Conservation (phyloP, 257 asterid genomes). For the Lithospermum erythrorhizon region DNA sequence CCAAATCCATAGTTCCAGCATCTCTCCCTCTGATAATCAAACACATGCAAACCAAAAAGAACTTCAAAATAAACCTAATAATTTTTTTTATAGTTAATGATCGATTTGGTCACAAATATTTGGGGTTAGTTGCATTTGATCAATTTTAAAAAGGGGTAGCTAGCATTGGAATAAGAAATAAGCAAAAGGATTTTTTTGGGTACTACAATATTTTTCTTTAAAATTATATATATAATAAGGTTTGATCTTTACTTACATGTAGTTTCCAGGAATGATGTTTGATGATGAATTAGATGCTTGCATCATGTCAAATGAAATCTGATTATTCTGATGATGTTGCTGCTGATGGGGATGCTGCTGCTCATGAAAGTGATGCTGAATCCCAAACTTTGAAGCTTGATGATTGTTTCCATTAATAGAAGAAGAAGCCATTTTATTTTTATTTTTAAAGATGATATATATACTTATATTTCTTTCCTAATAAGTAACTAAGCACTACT, state of each 20-base stretch:
- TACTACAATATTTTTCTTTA: neutral
- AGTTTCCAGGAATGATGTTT: conserved; percentile 30
- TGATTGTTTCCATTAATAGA: conserved; percentile 6
- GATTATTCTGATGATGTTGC: conserved; percentile 26
- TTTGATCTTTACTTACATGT: conserved; percentile 25
- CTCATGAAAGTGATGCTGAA: conserved; percentile 13
- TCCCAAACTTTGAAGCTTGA: conserved; percentile 1
- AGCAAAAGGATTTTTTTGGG: neutral
- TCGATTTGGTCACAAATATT: too few relatives aligned
- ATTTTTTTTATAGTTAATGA: too few relatives aligned
- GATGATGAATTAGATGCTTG: conserved; percentile 39
- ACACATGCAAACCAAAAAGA: neutral
- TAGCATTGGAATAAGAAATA: neutral
- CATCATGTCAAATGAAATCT: conserved; percentile 59
- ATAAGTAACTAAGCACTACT: neutral
- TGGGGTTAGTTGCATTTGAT: too few relatives aligned
- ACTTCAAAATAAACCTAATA: neutral
- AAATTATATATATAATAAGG: neutral
- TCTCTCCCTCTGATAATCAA: conserved; percentile 57
- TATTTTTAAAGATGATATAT: neutral
- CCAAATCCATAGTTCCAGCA: conserved; percentile 52
- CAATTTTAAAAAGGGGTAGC: too few relatives aligned
- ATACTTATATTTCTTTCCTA: neutral
- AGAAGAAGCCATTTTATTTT: conserved; percentile 7
- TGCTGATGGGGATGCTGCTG: conserved; percentile 16